phyloP scores from a whole-genome alignment of 768 basidiomycete genomes.

The Mrakia gelida region DNA sequence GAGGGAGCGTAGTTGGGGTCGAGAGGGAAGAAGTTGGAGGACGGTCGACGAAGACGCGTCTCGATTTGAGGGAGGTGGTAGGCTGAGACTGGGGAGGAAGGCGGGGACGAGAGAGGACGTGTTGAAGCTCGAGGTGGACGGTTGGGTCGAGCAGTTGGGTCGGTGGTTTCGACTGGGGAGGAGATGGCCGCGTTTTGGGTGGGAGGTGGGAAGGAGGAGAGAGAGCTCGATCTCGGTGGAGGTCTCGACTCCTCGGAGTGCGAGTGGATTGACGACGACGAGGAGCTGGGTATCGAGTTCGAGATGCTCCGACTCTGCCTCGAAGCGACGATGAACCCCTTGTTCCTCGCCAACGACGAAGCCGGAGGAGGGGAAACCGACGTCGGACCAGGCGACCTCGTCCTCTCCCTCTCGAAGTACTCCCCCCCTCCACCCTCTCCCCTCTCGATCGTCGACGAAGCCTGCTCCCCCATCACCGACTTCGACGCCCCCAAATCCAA shows the following conservation, averaged over 20 bases:
- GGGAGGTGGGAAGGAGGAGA: not conserved
- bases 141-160: not conserved
- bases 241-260: not conserved
- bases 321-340: constrained; percentile 2
- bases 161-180: not conserved
- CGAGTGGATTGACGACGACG: not conserved
- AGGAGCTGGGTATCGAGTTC: not conserved
- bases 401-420: not conserved
- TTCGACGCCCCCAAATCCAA: not conserved
- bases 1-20: not conserved
- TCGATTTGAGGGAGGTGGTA: not conserved
- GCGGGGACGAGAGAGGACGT: not conserved
- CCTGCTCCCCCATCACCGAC: not conserved
- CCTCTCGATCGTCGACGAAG: not conserved
- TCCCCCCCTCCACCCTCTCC: not conserved
- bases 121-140: not conserved
- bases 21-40: constrained; percentile 8
- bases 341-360: constrained; percentile 4
- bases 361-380: not conserved
- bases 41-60: not conserved
- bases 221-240: not conserved
- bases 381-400: not conserved
- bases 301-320: not conserved
- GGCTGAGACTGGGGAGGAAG: not conserved
- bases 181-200: not conserved